Evolutionary conservation across 1,139 yeast genomes (phyloP).

Genomic region (Debaryomyces singareniensis): DNA sequence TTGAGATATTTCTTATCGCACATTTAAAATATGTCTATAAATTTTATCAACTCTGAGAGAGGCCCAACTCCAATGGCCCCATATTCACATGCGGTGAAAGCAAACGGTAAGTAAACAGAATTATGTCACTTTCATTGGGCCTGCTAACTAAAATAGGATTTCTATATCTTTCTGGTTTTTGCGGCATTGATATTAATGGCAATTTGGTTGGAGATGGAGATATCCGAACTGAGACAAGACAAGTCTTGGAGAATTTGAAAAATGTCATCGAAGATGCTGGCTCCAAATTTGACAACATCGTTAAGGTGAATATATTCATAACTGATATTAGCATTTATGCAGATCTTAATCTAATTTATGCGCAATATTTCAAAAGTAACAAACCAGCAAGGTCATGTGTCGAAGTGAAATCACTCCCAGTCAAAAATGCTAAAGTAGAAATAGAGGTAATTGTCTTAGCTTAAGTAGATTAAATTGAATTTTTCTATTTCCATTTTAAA

Average conservation of each 20-base stretch:
- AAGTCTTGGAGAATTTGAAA: conserved; percentile 3
- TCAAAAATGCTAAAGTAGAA: conserved; percentile 64
- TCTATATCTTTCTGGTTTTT: conserved; percentile 75
- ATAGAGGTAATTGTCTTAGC: conserved; percentile 68
- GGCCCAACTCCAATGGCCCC: conserved; percentile 97
- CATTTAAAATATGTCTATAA: too few species aligned
- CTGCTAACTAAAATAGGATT: conserved; percentile 43
- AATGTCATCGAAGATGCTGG: conserved; percentile 54
- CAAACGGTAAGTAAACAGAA: conserved; percentile 47
- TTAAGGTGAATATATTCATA: conserved; percentile 81
- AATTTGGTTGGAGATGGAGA: conserved; percentile 4
- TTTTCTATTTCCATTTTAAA: background rate
- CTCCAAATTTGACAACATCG: conserved; percentile 73
- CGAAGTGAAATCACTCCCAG: conserved; percentile 82
- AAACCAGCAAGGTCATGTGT: conserved; percentile 96
- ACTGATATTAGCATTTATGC: conserved; percentile 80
- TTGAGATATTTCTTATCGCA: too few species aligned
- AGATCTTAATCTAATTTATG: conserved; percentile 77
- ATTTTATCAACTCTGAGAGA: conserved; percentile 45
- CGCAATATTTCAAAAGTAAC: conserved; percentile 70
- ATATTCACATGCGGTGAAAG: conserved; percentile 89
- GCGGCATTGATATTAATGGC: conserved; percentile 3
- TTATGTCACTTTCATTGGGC: background rate
- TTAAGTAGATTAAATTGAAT: background rate
- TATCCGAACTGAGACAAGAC: conserved; percentile 2